Conservation (phyloP, 2,329 filamentous ascomycete species). For the Microdochium bolleyi region DNA sequence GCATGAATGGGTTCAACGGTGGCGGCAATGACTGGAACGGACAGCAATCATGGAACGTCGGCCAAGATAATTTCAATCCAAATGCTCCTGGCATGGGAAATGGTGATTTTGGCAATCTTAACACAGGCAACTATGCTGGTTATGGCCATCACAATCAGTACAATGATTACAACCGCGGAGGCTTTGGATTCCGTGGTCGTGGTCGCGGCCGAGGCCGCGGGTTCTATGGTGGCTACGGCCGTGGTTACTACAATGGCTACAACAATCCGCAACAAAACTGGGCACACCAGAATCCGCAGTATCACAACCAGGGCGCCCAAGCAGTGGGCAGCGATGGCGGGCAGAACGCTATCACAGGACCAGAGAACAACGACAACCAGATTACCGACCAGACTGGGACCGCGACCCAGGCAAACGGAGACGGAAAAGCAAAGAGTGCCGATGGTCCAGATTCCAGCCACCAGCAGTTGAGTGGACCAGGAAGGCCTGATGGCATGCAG, state of each 20-base stretch:
- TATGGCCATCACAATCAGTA: conserved; percentile 68
- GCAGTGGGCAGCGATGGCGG: background rate
- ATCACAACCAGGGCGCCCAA: conserved; percentile 3
- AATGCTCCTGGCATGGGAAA: conserved; percentile 73
- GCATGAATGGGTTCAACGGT: conserved; percentile 61
- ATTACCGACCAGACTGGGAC: background rate
- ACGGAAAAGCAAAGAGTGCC: background rate
- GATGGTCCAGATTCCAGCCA: conserved; percentile 1
- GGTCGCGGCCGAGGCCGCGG: conserved; percentile 56
- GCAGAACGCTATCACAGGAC: background rate
- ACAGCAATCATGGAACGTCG: conserved; percentile 76
- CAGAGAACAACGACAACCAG: background rate
- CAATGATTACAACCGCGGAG: conserved; percentile 69
- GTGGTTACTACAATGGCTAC: conserved; percentile 45
- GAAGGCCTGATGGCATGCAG: conserved; percentile 14
- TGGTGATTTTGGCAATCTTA: conserved; percentile 75
- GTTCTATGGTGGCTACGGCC: conserved; percentile 43
- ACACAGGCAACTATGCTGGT: conserved; percentile 72
- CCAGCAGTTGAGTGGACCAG: conserved; percentile 3
- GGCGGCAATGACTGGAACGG: conserved; percentile 72
- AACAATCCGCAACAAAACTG: conserved; percentile 16
- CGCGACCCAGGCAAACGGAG: background rate
- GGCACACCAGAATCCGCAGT: conserved; percentile 15
- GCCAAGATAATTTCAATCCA: conserved; percentile 86
- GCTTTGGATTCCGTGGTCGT: conserved; percentile 58